Conservation (phyloP, 1,139 yeast species). For the Taphrina deformans region DNA sequence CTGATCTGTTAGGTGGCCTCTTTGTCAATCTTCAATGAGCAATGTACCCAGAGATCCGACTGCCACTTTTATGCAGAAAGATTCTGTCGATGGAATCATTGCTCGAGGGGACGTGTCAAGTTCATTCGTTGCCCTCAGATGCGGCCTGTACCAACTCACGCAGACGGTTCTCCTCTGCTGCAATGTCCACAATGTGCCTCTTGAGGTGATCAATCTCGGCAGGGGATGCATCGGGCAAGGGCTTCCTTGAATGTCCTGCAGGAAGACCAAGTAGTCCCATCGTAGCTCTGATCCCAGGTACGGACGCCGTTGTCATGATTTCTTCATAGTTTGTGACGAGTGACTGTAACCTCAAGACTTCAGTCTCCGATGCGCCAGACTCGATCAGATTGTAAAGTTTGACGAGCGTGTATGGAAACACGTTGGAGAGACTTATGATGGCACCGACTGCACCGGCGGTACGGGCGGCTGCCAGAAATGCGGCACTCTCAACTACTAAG, state of each 20-base stretch:
- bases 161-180: constrained; percentile 1
- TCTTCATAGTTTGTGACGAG: constrained; percentile 35
- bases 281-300: constrained; percentile 5
- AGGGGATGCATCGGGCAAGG: not conserved
- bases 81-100: too few species aligned
- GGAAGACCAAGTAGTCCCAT: constrained; percentile 1
- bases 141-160: not conserved
- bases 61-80: too few species aligned
- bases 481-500: constrained; percentile 49
- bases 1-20: constrained; percentile 43
- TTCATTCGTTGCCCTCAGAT: too few species aligned
- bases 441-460: constrained; percentile 50
- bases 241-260: constrained; percentile 8
- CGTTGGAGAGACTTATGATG: constrained; percentile 52
- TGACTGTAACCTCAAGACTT: constrained; percentile 36
- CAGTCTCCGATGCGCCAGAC: constrained; percentile 33
- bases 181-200: not conserved
- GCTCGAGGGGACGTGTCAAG: too few species aligned
- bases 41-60: too few species aligned
- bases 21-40: constrained; percentile 50
- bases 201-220: not conserved
- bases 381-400: constrained; percentile 34
- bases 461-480: constrained; percentile 50
- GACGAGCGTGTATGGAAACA: constrained; percentile 40
- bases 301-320: constrained; percentile 6